A percentile compares a stretch with the other conserved stretches of the same genome.
Evolutionary conservation across 2,329 filamentous ascomycete species (phyloP).

Genomic region (Xylariaceae sp.): DNA sequence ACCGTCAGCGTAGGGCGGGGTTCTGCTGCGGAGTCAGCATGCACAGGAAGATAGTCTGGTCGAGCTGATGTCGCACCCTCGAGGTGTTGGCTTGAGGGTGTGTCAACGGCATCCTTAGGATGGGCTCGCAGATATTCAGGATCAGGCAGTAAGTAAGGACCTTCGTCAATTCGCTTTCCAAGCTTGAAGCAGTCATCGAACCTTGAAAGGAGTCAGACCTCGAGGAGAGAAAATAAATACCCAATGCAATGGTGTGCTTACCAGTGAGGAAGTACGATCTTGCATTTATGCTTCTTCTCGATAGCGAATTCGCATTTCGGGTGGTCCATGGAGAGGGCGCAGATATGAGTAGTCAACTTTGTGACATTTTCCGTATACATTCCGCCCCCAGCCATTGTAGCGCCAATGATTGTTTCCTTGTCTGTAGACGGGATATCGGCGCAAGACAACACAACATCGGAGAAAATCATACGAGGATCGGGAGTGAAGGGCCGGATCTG

Average conservation of each 20-base stretch:
- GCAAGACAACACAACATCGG: slow-evolving; percentile 79
- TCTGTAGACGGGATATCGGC: slow-evolving; percentile 84
- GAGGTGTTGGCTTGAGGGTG: slow-evolving; percentile 63
- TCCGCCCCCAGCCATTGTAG: slow-evolving; percentile 86
- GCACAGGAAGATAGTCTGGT: slow-evolving; percentile 48
- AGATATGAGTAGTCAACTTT: slow-evolving; percentile 82
- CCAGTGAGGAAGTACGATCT: slow-evolving; percentile 93
- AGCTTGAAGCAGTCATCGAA: slow-evolving; percentile 96
- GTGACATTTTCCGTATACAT: slow-evolving; percentile 73
- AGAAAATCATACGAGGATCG: slow-evolving; percentile 88
- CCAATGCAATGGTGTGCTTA: slow-evolving; percentile 42
- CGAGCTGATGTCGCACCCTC: slow-evolving; percentile 64
- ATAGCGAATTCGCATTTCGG: slow-evolving; percentile 67
- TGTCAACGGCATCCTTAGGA: slow-evolving; percentile 58
- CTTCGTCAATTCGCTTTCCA: slow-evolving; percentile 86
- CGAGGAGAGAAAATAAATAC: slow-evolving; percentile 18
- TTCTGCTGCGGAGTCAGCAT: slow-evolving; percentile 41
- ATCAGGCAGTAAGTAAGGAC: slow-evolving; percentile 82
- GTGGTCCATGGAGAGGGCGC: slow-evolving; percentile 76
- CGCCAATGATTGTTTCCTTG: slow-evolving; percentile 89
- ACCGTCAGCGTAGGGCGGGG: slow-evolving; percentile 64
- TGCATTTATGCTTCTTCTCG: slow-evolving; percentile 69
- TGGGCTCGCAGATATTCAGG: slow-evolving; percentile 74
- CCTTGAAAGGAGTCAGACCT: slow-evolving; percentile 51
- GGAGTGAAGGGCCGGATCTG: slow-evolving; percentile 86